Base-by-base conservation (phyloP, 73 alveolate species). In the Uronychia setigera region DNA sequence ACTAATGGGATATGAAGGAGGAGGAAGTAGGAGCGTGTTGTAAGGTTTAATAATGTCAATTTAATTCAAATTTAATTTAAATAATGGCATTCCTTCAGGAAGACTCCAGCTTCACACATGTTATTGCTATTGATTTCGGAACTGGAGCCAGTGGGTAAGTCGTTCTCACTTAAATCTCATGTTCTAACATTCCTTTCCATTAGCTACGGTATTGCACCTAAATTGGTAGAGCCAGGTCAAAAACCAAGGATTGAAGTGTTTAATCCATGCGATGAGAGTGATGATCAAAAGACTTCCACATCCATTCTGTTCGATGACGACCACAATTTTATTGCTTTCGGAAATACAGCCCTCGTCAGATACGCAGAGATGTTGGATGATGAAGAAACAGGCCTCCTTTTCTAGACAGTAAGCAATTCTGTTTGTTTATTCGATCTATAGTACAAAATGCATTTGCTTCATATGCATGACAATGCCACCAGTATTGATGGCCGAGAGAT, bases 91-190 rank as follows among this genome's bases (percentile, higher is more conserved):
- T 94, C 87, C 92, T 96, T 77, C 93, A 97, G 93, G 99, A 97
- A 85, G 99, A 97, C 85, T 88, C 95, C 9, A 96, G 97, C 60
- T 97, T 91, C 92, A 97, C 99, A 28, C 99, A 97, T 89, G 99
- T 97, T 57, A 97, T 97, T 28, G 99, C 99, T 26, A 97, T 97
- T 34, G 99, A 97, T 84, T 97, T 97, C 81, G 99, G 99, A 1
- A 97, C 99, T 14, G 99, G 99, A 14, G 99, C 99, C 29, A 94
- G 99, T 82, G 99, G 99, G 95, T 97, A 97, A 11, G n/a, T n/a
- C n/a, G n/a, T n/a, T n/a, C n/a, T n/a, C n/a, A n/a, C n/a, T n/a
- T n/a, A n/a, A n/a, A n/a, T n/a, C n/a, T n/a, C n/a, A n/a, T n/a
- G n/a, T n/a, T n/a, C 5, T 11, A 11, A 46, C n/a, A 46, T 46